Conservation (phyloP, 345 rosid species). For the Cochlearia excelsa region DNA sequence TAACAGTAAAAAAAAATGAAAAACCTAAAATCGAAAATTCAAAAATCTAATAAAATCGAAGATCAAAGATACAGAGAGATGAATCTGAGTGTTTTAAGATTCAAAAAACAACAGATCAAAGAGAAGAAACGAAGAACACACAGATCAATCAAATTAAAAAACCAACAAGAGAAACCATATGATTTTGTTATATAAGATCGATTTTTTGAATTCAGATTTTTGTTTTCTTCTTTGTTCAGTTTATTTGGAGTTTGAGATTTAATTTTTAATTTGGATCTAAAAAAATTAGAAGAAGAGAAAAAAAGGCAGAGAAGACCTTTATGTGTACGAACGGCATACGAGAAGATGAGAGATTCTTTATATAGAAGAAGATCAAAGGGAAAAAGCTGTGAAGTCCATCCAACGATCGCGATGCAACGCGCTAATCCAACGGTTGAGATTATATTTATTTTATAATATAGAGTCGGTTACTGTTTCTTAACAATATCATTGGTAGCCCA, state of each 20-base stretch:
- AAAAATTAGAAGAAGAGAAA: no score
- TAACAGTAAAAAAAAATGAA: not conserved
- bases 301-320: slow-evolving; percentile 12
- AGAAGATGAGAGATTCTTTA: slow-evolving; percentile 25
- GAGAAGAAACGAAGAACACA: not conserved
- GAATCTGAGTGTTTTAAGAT: slow-evolving; percentile 20
- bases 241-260: not conserved
- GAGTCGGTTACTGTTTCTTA: no score
- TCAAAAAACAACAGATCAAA: slow-evolving; percentile 20
- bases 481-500: no score
- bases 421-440: slow-evolving; percentile 25
- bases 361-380: no score
- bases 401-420: slow-evolving; percentile 12
- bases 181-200: slow-evolving; percentile 5
- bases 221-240: slow-evolving; percentile 10
- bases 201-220: slow-evolving; percentile 8
- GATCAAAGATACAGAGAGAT: slow-evolving; percentile 22
- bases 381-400: slow-evolving; percentile 11
- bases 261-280: slow-evolving; percentile 22
- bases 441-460: no score
- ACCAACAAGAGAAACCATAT: slow-evolving; percentile 5
- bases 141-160: slow-evolving; percentile 8
- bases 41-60: not conserved
- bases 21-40: slow-evolving; percentile 24
- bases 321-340: slow-evolving; percentile 16